These are phyloP conservation scores for Kodamaea neixiangensis DNA, from an alignment of 805 yeast species.

Conservation along the genomic window DNA sequence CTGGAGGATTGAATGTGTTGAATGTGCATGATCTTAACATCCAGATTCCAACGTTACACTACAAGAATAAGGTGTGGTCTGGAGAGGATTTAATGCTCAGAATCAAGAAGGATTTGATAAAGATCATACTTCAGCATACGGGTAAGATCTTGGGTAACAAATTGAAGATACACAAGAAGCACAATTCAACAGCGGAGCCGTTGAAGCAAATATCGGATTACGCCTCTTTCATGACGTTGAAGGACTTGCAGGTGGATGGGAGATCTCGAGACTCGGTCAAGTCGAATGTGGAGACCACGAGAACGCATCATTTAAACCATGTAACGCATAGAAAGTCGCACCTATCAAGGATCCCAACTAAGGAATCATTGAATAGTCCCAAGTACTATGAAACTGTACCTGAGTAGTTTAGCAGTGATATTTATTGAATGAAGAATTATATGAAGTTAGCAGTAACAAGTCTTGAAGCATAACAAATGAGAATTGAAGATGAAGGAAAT, in stretches of 20 bases:
- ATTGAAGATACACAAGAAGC: conserved; percentile 45
- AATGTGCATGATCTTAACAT: conserved; percentile 77
- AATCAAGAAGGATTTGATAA: conserved; percentile 63
- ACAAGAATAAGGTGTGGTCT: conserved; percentile 70
- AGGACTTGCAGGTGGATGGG: conserved; percentile 38
- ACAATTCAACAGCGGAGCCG: conserved; percentile 26
- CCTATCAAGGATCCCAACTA: not conserved
- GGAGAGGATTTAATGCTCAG: conserved; percentile 63
- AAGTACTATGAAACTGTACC: conserved; percentile 1
- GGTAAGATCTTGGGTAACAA: conserved; percentile 83
- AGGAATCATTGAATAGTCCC: not conserved
- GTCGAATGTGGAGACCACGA: conserved; percentile 5
- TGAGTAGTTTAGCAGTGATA: not conserved
- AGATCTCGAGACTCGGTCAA: conserved; percentile 21
- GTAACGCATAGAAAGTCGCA: not conserved
- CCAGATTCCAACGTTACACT: conserved; percentile 59
- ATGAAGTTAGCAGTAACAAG: no score
- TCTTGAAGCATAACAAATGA: no score
- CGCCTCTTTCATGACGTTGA: conserved; percentile 37
- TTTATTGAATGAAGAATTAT: no score
- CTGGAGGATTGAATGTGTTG: conserved; percentile 64
- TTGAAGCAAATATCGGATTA: conserved; percentile 43
- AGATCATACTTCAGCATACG: conserved; percentile 59
- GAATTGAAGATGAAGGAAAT: no score
- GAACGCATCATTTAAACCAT: conserved; percentile 5